Conservation (phyloP, 345 rosid species). For the Citrus unshiu region DNA sequence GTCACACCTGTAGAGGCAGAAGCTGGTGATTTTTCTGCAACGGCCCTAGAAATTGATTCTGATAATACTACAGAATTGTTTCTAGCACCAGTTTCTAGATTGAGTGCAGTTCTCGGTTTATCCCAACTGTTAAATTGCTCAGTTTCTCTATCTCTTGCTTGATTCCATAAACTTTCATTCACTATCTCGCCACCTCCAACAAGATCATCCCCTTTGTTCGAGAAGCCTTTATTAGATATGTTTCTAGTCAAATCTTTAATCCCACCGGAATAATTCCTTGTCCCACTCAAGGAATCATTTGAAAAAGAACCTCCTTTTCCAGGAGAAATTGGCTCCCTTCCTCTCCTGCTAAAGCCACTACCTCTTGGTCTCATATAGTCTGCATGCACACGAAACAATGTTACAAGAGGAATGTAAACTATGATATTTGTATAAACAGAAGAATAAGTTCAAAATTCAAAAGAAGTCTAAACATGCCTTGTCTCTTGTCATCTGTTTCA, state of each 20-base stretch:
- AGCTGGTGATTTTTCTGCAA: slow-evolving; percentile 35
- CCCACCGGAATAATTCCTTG: slow-evolving; percentile 51
- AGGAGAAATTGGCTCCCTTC: slow-evolving; percentile 79
- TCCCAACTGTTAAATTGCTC: slow-evolving; percentile 50
- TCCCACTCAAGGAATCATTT: slow-evolving; percentile 64
- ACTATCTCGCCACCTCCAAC: slow-evolving; percentile 44
- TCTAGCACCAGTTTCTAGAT: slow-evolving; percentile 39
- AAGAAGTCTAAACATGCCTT: slow-evolving; percentile 40
- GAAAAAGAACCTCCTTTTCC: slow-evolving; percentile 55
- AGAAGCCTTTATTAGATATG: slow-evolving; percentile 55
- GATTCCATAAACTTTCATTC: slow-evolving; percentile 55
- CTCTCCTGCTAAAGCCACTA: slow-evolving; percentile 62
- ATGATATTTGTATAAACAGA: not conserved
- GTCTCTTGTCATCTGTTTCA: slow-evolving; percentile 59
- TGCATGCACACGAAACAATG: slow-evolving; percentile 32
- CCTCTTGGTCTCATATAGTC: slow-evolving; percentile 61
- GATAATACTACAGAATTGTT: slow-evolving; percentile 31
- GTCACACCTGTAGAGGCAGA: slow-evolving; percentile 33
- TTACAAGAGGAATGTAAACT: slow-evolving; percentile 16
- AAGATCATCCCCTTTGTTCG: slow-evolving; percentile 53
- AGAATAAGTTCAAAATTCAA: not conserved
- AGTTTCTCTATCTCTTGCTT: slow-evolving; percentile 55
- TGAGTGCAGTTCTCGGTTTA: slow-evolving; percentile 43
- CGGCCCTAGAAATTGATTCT: slow-evolving; percentile 43
- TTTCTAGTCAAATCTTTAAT: slow-evolving; percentile 63